phyloP scores from a whole-genome alignment of 1,139 yeast genomes.

The Yamadazyma mexicana region DNA sequence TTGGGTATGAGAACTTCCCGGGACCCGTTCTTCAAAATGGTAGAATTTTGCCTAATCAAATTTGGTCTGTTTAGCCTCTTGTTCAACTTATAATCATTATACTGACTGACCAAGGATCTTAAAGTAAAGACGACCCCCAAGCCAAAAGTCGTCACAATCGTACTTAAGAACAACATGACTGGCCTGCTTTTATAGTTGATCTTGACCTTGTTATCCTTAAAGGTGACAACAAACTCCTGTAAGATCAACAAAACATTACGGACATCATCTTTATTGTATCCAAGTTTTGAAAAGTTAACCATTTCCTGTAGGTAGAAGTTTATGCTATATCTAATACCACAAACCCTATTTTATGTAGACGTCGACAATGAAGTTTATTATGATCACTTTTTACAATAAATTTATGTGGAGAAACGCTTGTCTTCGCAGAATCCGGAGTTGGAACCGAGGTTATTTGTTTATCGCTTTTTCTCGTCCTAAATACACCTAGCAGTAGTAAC shows the following conservation, averaged over 20 bases:
- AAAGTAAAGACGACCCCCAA: constrained; percentile 39
- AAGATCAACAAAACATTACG: constrained; percentile 34
- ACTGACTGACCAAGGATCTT: constrained; percentile 30
- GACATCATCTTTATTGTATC: constrained; percentile 36
- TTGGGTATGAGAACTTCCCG: constrained; percentile 58
- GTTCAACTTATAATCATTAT: constrained; percentile 30
- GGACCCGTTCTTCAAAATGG: constrained; percentile 52
- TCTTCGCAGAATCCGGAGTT: constrained; percentile 1
- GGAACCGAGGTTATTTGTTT: constrained; percentile 1
- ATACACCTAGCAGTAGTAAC: too few species aligned
- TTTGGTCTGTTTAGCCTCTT: constrained; percentile 34
- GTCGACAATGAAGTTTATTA: background rate
- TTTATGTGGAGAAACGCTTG: background rate
- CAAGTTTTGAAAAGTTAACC: constrained; percentile 38
- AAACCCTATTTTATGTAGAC: background rate
- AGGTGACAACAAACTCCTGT: constrained; percentile 39
- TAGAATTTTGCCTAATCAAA: constrained; percentile 44
- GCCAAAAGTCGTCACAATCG: constrained; percentile 45
- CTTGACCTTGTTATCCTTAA: constrained; percentile 38
- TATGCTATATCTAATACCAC: background rate
- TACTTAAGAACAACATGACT: constrained; percentile 43
- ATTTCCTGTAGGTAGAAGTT: constrained; percentile 14
- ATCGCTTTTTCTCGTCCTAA: background rate
- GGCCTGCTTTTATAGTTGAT: constrained; percentile 48
- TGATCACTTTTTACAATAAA: background rate